Conservation (phyloP, 768 basidiomycete genomes). For the Suillus paluster region DNA sequence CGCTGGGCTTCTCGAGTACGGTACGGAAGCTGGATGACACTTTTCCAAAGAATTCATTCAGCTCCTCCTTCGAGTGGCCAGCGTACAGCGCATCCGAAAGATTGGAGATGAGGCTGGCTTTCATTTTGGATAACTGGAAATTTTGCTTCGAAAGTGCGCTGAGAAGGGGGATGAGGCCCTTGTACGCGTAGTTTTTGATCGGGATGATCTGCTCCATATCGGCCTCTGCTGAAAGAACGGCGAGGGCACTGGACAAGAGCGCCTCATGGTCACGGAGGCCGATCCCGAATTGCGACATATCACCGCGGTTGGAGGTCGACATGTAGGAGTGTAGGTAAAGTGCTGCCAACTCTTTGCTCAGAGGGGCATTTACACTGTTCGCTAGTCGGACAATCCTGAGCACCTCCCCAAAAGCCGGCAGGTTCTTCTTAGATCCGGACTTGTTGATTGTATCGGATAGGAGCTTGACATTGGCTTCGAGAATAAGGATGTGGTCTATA, state of each 20-base stretch:
- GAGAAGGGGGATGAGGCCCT: conserved; percentile 48
- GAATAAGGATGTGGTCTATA: conserved; percentile 48
- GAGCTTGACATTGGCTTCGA: conserved; percentile 44
- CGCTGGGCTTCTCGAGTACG: background rate
- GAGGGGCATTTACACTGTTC: background rate
- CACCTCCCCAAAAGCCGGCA: conserved; percentile 30
- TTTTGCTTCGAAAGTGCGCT: conserved; percentile 41
- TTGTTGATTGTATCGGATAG: conserved; percentile 25
- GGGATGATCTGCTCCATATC: conserved; percentile 12
- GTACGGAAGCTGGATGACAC: conserved; percentile 5
- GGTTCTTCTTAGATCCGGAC: conserved; percentile 11
- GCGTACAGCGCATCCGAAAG: conserved; percentile 32
- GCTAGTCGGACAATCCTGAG: conserved; percentile 29
- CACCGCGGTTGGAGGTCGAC: conserved; percentile 34
- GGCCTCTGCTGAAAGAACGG: conserved; percentile 26
- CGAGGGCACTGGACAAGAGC: conserved; percentile 45
- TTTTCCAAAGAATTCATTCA: conserved; percentile 27
- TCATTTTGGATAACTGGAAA: conserved; percentile 33
- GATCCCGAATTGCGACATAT: conserved; percentile 35
- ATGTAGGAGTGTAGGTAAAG: conserved; percentile 52
- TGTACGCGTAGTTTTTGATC: conserved; percentile 37
- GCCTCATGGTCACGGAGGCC: conserved; percentile 46
- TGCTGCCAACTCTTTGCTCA: conserved; percentile 31
- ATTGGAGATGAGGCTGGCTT: conserved; percentile 22
- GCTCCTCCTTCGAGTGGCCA: conserved; percentile 19